phyloP scores from a whole-genome alignment of 768 basidiomycete genomes.

The Boletus rubroflammeus region DNA sequence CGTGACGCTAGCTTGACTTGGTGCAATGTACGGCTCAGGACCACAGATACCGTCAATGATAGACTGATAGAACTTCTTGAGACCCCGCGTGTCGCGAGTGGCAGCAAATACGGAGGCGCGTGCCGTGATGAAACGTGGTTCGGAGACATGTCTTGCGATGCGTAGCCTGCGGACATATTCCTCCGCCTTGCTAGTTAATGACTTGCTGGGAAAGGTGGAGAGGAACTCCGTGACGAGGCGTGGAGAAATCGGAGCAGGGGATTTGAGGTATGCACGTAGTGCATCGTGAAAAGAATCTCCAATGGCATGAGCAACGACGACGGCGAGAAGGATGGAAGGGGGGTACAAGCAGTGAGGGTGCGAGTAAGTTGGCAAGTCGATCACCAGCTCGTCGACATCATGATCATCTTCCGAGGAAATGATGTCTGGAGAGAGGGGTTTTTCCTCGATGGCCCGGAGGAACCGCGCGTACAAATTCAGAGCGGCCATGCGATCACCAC shows the following conservation, averaged over 20 bases:
- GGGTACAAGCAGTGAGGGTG: conserved; percentile 12
- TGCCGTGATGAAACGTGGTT: conserved; percentile 45
- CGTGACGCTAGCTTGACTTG: conserved; percentile 37
- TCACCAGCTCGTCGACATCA: conserved; percentile 25
- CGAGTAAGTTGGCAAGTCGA: conserved; percentile 19
- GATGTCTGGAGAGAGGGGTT: conserved; percentile 16
- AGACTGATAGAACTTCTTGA: conserved; percentile 49
- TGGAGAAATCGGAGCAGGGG: conserved; percentile 35
- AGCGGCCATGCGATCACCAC: conserved; percentile 39
- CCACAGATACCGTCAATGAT: conserved; percentile 51
- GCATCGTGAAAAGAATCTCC: conserved; percentile 56
- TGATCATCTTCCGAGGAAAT: conserved; percentile 11
- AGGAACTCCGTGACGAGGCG: conserved; percentile 40
- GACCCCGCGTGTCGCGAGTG: conserved; percentile 25
- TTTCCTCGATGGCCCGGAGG: conserved; percentile 21
- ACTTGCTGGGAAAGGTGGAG: conserved; percentile 33
- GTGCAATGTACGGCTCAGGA: conserved; percentile 52
- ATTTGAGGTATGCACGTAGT: conserved; percentile 40
- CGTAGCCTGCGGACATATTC: conserved; percentile 47
- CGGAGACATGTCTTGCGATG: conserved; percentile 48
- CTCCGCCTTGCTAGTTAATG: conserved; percentile 40
- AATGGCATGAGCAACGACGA: conserved; percentile 59
- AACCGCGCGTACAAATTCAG: conserved; percentile 45
- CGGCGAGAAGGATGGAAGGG: conserved; percentile 47
- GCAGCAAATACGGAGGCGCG: conserved; percentile 47